Conservation (phyloP, 2,329 filamentous ascomycete genomes). For the Cercospora brassicicola region DNA sequence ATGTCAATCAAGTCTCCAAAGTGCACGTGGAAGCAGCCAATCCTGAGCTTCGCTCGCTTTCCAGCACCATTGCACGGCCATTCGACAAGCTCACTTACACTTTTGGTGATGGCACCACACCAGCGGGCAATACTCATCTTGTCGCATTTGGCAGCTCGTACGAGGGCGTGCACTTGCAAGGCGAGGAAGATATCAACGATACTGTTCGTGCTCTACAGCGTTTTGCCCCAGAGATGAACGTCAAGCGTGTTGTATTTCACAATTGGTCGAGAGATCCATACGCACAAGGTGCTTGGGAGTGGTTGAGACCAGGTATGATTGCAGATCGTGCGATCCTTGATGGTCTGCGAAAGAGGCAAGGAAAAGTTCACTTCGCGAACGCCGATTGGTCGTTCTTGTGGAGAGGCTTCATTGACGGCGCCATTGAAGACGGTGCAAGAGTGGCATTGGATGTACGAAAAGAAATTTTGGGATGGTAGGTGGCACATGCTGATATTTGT, state of each 20-base stretch:
- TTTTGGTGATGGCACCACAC: background rate
- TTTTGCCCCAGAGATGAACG: background rate
- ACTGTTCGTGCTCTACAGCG: background rate
- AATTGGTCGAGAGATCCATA: background rate
- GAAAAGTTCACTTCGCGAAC: background rate
- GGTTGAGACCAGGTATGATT: background rate
- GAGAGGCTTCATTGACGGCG: background rate
- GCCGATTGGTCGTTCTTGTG: background rate
- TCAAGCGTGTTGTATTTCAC: background rate
- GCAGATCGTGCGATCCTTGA: background rate
- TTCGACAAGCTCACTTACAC: background rate
- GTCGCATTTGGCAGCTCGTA: background rate
- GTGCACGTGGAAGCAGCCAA: background rate
- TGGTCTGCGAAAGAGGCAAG: background rate
- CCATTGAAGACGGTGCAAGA: background rate
- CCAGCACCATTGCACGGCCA: background rate
- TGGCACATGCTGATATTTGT: background rate
- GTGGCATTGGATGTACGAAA: background rate
- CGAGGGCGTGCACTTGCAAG: background rate
- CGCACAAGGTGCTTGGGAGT: background rate
- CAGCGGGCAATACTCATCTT: background rate
- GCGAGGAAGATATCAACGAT: background rate
- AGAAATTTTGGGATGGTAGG: background rate
- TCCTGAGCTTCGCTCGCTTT: background rate
- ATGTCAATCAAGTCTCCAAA: background rate